phyloP scores from a whole-genome alignment of 2,329 filamentous ascomycete species.

The Helminthosporium solani region DNA sequence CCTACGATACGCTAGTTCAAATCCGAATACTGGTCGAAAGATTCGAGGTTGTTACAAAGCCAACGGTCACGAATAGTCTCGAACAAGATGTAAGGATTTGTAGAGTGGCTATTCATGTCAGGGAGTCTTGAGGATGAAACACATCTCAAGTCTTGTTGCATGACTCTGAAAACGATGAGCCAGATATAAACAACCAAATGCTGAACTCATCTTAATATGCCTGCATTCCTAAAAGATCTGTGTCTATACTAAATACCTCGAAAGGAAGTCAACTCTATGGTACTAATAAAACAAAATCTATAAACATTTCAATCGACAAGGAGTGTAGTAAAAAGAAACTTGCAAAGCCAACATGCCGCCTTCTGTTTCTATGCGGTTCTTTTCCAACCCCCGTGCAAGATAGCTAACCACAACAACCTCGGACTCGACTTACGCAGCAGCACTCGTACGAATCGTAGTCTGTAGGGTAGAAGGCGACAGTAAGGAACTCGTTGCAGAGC shows the following conservation, averaged over 20 bases:
- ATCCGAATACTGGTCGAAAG: neutral
- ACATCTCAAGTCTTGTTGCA: neutral
- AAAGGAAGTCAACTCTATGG: too few species aligned
- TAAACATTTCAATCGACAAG: too few species aligned
- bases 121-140: slow-evolving; percentile 1
- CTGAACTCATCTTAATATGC: slow-evolving; percentile 1
- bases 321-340: too few species aligned
- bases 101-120: neutral
- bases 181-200: slow-evolving; percentile 6
- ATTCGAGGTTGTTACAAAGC: neutral
- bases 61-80: neutral
- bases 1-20: neutral
- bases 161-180: slow-evolving; percentile 3
- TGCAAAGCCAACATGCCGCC: too few species aligned
- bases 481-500: too few species aligned
- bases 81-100: neutral
- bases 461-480: too few species aligned
- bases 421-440: too few species aligned
- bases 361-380: too few species aligned
- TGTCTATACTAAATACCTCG: neutral
- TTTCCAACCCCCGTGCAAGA: too few species aligned
- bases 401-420: too few species aligned
- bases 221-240: neutral
- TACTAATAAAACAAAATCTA: too few species aligned
- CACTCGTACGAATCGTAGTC: too few species aligned